Conservation (phyloP, 495 filamentous ascomycete genomes). For the Podospora pseudocomata region DNA sequence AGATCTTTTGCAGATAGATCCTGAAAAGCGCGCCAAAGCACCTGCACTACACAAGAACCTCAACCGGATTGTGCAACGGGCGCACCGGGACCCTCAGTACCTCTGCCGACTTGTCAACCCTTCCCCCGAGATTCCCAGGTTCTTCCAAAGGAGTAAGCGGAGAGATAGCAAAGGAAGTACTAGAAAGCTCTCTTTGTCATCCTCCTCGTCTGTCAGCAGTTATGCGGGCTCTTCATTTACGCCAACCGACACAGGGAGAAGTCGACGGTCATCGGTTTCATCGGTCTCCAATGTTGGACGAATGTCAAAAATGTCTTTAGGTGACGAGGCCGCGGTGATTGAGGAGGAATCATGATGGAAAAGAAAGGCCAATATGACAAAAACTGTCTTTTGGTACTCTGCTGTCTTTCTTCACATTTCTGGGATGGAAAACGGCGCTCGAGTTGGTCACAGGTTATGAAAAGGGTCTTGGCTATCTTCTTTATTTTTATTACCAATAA, state of each 20-base stretch:
- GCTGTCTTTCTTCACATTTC: not conserved
- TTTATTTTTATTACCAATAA: not conserved
- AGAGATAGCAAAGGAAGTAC: not conserved
- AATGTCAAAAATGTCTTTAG: not conserved
- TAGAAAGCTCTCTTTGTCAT: not conserved
- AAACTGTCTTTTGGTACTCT: slow-evolving; percentile 2
- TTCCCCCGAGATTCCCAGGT: not conserved
- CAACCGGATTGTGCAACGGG: slow-evolving; percentile 1
- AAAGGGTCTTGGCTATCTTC: not conserved
- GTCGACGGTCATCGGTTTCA: not conserved
- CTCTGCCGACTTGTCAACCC: not conserved
- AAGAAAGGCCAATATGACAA: not conserved
- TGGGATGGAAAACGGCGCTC: not conserved
- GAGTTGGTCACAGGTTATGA: not conserved
- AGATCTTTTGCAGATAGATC: slow-evolving; percentile 12
- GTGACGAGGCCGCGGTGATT: not conserved
- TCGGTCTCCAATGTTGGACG: not conserved
- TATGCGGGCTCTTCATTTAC: not conserved
- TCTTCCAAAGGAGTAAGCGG: slow-evolving; percentile 6
- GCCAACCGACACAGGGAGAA: not conserved
- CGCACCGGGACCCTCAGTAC: not conserved
- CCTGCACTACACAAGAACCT: slow-evolving; percentile 9
- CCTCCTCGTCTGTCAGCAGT: not conserved
- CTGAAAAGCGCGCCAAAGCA: slow-evolving; percentile 9
- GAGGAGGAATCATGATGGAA: not conserved